Evolutionary conservation across 345 rosid genomes (phyloP).

Genomic region (Psidium friedrichsthalianum): DNA sequence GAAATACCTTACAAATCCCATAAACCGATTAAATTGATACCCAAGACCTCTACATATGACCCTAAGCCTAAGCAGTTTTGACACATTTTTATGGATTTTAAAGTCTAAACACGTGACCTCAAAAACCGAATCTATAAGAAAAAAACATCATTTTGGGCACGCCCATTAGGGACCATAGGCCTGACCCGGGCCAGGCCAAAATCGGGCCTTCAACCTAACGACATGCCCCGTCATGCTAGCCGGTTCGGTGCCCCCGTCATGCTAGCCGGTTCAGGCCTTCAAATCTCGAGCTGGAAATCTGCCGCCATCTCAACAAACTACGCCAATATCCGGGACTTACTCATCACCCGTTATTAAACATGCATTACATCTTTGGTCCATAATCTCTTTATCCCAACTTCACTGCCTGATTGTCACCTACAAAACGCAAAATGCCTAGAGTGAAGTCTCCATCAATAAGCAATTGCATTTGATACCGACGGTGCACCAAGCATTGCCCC

Average conservation of each 20-base stretch:
- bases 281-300: background rate
- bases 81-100: background rate
- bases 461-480: background rate
- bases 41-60: accelerated
- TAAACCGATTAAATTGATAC: background rate
- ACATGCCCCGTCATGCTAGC: background rate
- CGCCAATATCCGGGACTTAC: background rate
- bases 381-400: background rate
- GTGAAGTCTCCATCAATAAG: background rate
- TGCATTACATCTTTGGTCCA: background rate
- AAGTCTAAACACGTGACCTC: background rate
- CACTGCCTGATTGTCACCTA: background rate
- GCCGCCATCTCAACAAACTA: background rate
- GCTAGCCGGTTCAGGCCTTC: background rate
- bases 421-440: background rate
- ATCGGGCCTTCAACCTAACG: too few relatives aligned
- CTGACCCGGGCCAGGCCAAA: too few relatives aligned
- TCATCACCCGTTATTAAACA: background rate
- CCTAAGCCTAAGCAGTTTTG: accelerated
- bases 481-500: background rate
- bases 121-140: background rate
- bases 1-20: background rate
- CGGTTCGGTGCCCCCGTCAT: background rate
- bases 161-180: background rate
- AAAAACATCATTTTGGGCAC: too few relatives aligned